phyloP scores from a whole-genome alignment of 768 basidiomycete genomes.

The Termitomyces sp. region DNA sequence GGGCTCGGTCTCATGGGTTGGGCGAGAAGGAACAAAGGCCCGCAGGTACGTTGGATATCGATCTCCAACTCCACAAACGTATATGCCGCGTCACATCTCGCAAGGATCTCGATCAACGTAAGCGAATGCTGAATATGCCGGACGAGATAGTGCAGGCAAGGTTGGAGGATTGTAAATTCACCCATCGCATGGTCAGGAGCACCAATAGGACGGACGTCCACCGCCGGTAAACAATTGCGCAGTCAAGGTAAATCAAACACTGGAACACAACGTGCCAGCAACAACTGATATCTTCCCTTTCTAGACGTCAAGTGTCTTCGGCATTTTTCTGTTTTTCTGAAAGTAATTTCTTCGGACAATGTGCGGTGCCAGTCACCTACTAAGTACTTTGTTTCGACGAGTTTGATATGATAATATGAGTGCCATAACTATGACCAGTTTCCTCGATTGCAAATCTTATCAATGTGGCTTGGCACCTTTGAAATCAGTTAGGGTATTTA shows the following conservation, averaged over 20 bases:
- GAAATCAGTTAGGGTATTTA: no score
- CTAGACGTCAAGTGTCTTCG: neutral
- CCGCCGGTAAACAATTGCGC: constrained; percentile 18
- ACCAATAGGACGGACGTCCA: constrained; percentile 32
- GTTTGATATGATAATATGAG: neutral
- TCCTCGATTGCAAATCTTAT: no score
- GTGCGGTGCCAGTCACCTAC: neutral
- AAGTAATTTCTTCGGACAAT: neutral
- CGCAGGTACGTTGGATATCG: constrained; percentile 38
- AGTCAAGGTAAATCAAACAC: constrained; percentile 1
- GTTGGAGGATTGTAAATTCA: constrained; percentile 72
- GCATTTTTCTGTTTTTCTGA: neutral
- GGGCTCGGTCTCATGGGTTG: constrained; percentile 24
- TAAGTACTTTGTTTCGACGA: neutral
- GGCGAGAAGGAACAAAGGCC: constrained; percentile 57
- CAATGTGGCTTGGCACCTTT: no score
- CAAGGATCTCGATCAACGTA: constrained; percentile 24
- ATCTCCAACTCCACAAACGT: constrained; percentile 18
- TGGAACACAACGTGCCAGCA: neutral
- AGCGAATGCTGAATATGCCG: constrained; percentile 63
- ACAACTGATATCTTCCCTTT: neutral
- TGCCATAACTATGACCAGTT: no score
- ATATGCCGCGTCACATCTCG: constrained; percentile 14
- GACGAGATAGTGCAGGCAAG: constrained; percentile 71
- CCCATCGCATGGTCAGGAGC: constrained; percentile 53